These are phyloP conservation scores for Pharnaceum exiguum DNA, from an alignment of 148 eudicot species.

Conservation along the genomic window DNA sequence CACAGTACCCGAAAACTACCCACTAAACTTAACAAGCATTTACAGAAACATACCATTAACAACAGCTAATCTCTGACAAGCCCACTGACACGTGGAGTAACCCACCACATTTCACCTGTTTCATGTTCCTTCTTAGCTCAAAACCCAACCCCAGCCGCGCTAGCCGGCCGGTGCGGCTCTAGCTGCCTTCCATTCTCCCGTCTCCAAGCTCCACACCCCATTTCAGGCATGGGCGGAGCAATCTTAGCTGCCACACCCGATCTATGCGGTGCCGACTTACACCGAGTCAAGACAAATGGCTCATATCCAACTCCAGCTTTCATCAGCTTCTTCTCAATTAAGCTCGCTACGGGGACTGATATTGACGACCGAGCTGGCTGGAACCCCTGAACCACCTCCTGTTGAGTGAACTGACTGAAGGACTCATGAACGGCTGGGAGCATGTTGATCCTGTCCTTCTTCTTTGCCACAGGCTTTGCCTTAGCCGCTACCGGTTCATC, in stretches of 20 bases:
- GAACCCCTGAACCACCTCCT: constrained; percentile 13
- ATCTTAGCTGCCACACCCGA: constrained; percentile 72
- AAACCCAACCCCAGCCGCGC: constrained; percentile 67
- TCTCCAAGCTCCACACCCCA: constrained; percentile 39
- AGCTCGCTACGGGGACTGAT: constrained; percentile 68
- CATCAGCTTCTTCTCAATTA: constrained; percentile 63
- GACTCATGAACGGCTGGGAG: no score
- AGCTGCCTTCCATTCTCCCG: constrained; percentile 52
- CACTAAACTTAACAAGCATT: constrained; percentile 1
- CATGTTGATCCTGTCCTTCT: no score
- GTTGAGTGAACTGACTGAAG: no score
- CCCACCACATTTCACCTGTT: no score
- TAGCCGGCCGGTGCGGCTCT: constrained; percentile 70
- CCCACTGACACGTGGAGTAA: background rate
- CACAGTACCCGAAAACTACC: background rate
- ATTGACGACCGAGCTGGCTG: constrained; percentile 75
- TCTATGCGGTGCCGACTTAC: constrained; percentile 93
- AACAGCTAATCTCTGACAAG: constrained; percentile 4
- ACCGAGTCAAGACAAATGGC: constrained; percentile 77
- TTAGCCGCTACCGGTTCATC: constrained; percentile 21
- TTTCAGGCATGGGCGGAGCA: constrained; percentile 50
- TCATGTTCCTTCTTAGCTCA: constrained; percentile 30
- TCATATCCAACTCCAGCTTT: constrained; percentile 62
- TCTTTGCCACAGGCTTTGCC: no score
- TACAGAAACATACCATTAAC: constrained; percentile 5